phyloP scores from a whole-genome alignment of 2,329 filamentous ascomycete species.

The Aspergillus sp. region DNA sequence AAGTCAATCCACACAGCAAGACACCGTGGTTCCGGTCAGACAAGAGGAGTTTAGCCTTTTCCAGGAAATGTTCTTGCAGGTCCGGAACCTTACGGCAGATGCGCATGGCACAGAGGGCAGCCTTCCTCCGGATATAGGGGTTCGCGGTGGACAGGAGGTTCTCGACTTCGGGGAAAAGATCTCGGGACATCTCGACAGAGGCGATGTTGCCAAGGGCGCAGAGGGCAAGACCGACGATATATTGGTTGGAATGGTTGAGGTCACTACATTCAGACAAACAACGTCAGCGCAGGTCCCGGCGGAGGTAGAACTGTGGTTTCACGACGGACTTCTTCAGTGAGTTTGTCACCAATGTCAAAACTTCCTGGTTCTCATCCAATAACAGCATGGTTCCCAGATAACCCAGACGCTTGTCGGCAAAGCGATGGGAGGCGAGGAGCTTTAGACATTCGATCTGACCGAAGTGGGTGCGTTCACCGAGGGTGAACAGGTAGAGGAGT shows the following conservation, averaged over 20 bases:
- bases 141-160: constrained; percentile 87
- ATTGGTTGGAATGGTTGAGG: constrained; percentile 94
- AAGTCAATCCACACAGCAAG: constrained; percentile 82
- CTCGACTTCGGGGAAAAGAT: constrained; percentile 95
- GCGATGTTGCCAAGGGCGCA: constrained; percentile 98
- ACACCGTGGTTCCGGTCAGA: constrained; percentile 96
- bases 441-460: constrained; percentile 99
- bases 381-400: constrained; percentile 95
- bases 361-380: constrained; percentile 97
- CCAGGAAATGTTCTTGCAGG: constrained; percentile 92
- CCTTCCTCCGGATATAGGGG: constrained; percentile 97
- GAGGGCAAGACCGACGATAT: constrained; percentile 92
- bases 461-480: constrained; percentile 96
- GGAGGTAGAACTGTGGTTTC: not conserved
- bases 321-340: constrained; percentile 86
- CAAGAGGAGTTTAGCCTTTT: constrained; percentile 84
- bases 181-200: constrained; percentile 95
- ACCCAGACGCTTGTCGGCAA: constrained; percentile 94
- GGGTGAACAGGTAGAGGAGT: constrained; percentile 93
- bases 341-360: constrained; percentile 94
- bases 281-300: constrained; percentile 30
- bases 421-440: constrained; percentile 90
- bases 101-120: constrained; percentile 96
- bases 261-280: constrained; percentile 58
- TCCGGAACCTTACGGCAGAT: constrained; percentile 98